Conservation (phyloP, 768 basidiomycete genomes). For the Leccinum boreale region DNA sequence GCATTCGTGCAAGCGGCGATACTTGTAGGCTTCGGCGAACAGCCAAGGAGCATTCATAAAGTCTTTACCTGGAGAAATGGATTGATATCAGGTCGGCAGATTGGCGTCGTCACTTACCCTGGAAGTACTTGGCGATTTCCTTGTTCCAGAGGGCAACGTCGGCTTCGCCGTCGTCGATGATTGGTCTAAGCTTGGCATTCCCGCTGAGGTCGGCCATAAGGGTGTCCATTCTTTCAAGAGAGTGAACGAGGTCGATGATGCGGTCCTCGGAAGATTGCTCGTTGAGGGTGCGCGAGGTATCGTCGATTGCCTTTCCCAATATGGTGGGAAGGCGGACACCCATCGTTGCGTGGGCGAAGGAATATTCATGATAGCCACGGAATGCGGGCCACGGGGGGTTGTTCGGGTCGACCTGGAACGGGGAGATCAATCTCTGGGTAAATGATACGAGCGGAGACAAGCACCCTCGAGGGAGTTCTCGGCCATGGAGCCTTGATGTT, state of each 20-base stretch:
- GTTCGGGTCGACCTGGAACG: slow-evolving; percentile 66
- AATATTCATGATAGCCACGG: slow-evolving; percentile 79
- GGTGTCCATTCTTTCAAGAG: slow-evolving; percentile 86
- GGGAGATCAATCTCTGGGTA: background rate
- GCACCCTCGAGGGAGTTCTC: slow-evolving; percentile 66
- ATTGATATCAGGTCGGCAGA: background rate
- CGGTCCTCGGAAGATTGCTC: slow-evolving; percentile 78
- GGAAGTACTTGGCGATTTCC: slow-evolving; percentile 92
- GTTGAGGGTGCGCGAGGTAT: slow-evolving; percentile 85
- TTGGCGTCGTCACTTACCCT: slow-evolving; percentile 47
- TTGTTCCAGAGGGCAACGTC: slow-evolving; percentile 98
- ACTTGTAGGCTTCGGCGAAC: slow-evolving; percentile 94
- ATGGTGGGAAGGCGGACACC: slow-evolving; percentile 94
- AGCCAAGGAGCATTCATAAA: slow-evolving; percentile 98
- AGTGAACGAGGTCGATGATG: slow-evolving; percentile 79
- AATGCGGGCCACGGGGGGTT: slow-evolving; percentile 83
- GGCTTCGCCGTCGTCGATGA: slow-evolving; percentile 86
- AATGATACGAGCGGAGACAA: slow-evolving; percentile 13
- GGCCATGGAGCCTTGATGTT: slow-evolving; percentile 72
- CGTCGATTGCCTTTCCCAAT: slow-evolving; percentile 92
- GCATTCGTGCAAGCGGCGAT: slow-evolving; percentile 87
- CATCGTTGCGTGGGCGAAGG: slow-evolving; percentile 92
- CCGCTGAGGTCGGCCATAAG: slow-evolving; percentile 86
- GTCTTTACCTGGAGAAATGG: slow-evolving; percentile 56
- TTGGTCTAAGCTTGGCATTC: slow-evolving; percentile 80